A percentile compares a stretch with the other conserved stretches of the same genome.
Conservation (phyloP, 2,329 filamentous ascomycete species). For the Alternaria longipes region DNA sequence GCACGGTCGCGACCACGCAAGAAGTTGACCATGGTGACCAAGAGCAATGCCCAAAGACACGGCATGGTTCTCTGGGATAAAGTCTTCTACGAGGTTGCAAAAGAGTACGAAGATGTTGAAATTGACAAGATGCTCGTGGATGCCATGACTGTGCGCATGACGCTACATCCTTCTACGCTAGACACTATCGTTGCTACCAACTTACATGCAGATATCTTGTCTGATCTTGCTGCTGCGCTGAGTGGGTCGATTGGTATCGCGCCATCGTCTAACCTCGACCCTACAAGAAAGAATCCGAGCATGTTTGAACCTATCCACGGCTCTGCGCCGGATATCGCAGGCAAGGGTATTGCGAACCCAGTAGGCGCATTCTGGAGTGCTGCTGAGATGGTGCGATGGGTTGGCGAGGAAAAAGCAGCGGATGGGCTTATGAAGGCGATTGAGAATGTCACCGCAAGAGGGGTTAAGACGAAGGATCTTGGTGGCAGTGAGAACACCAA, state of each 20-base stretch:
- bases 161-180: conserved; percentile 55
- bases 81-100: conserved; percentile 57
- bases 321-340: conserved; percentile 71
- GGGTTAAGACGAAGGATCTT: conserved; percentile 67
- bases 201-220: conserved; percentile 69
- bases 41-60: conserved; percentile 60
- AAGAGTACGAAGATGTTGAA: conserved; percentile 57
- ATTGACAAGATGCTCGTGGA: conserved; percentile 62
- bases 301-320: conserved; percentile 73
- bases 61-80: conserved; percentile 61
- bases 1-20: conserved; percentile 55
- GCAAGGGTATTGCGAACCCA: conserved; percentile 70
- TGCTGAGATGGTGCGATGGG: conserved; percentile 72
- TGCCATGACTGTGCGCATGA: conserved; percentile 61
- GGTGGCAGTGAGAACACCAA: conserved; percentile 66
- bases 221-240: conserved; percentile 72
- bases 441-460: conserved; percentile 67
- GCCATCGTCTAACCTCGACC: conserved; percentile 72
- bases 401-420: conserved; percentile 68
- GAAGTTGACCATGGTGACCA: conserved; percentile 61
- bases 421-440: conserved; percentile 66
- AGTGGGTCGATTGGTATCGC: conserved; percentile 75
- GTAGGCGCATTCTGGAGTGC: conserved; percentile 75
- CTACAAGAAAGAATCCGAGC: conserved; percentile 64
- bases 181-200: conserved; percentile 62